Evolutionary conservation across 2,329 filamentous ascomycete genomes (phyloP).

Genomic region (Atkinsonella hypoxylon): DNA sequence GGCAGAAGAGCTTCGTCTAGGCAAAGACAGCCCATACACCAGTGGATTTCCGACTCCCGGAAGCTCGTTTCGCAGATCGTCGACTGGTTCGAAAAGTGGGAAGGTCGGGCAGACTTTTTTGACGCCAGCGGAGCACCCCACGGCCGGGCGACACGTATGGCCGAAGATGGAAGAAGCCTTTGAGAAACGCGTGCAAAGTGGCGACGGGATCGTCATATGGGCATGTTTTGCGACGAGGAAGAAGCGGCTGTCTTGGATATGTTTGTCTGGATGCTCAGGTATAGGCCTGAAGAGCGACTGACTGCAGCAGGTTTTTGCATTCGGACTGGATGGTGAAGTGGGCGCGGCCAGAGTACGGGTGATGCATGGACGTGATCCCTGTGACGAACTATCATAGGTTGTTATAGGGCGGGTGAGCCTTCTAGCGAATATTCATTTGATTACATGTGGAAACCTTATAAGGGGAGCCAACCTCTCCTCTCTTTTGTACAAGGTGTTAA

Average conservation of each 20-base stretch:
- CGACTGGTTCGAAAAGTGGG: slow-evolving; percentile 5
- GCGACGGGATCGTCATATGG: slow-evolving; percentile 3
- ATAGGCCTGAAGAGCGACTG: slow-evolving; percentile 3
- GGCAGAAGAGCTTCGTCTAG: slow-evolving; percentile 8
- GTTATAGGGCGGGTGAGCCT: no score
- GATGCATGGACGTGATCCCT: no score
- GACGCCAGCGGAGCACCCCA: neutral
- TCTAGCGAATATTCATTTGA: no score
- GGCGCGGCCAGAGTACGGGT: slow-evolving; percentile 12
- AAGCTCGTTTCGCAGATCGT: slow-evolving; percentile 20
- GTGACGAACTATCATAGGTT: no score
- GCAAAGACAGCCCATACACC: slow-evolving; percentile 18
- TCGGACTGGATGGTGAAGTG: slow-evolving; percentile 9
- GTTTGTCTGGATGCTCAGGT: slow-evolving; percentile 5
- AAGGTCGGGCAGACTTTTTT: neutral
- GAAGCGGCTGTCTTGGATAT: slow-evolving; percentile 6
- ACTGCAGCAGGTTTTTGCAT: slow-evolving; percentile 5
- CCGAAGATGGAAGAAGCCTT: slow-evolving; percentile 1
- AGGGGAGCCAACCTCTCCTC: no score
- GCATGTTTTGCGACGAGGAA: slow-evolving; percentile 3
- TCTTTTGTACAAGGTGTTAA: no score
- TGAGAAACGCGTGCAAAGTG: slow-evolving; percentile 6
- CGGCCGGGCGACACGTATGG: neutral
- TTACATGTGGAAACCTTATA: no score
- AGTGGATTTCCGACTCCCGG: slow-evolving; percentile 19